Evolutionary conservation across 108 stramenopile species (phyloP), one percentile per base, ranked within the genome.

Genomic region (Ochromonas danica): DNA sequence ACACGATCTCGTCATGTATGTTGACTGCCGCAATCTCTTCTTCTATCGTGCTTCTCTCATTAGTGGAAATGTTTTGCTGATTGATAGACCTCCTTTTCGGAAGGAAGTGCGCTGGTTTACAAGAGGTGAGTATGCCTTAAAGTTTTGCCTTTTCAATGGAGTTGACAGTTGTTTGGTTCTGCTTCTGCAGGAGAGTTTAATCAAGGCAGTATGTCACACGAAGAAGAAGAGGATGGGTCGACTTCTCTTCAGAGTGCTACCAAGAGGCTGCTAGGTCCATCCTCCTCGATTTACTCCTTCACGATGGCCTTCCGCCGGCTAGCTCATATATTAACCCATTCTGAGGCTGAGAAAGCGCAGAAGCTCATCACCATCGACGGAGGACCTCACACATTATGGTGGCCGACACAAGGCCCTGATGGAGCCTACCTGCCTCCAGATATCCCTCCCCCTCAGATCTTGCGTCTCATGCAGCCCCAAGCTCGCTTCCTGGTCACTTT

Each of bases 331-430:
- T 42, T 75, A 57, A n/a, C n/a, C n/a, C n/a, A n/a, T n/a, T n/a
- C n/a, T n/a, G n/a, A n/a, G n/a, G 2, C 2, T 0, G 71, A 71
- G 3, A 38, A 35, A 3, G 1, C 0, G 1, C n/a, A 61, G 30
- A 39, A 0, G 0, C 0, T 33, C 1, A 62, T 65, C 42, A 36
- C 63, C 3, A 14, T 80, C 33, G 79, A 80, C 79, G 79, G 79
- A 35, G 79, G 79, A 10, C 79, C 79, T 0, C 79, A 80, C 38
- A 80, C 79, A 36, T 62, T 80, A 28, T 80, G 79, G 79, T 80
- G 79, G 79, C 2, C 65, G 2, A 71, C 79, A 38, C 79, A 80
- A 45, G 42, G 79, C 1, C 79, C 61, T 65, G 79, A 80, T 62
- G 79, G 79, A 33, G 42, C 1, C 2, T 36, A 36, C 27, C 10